phyloP scores from a whole-genome alignment of 208 protist species.

The Phytomonas sp. region DNA sequence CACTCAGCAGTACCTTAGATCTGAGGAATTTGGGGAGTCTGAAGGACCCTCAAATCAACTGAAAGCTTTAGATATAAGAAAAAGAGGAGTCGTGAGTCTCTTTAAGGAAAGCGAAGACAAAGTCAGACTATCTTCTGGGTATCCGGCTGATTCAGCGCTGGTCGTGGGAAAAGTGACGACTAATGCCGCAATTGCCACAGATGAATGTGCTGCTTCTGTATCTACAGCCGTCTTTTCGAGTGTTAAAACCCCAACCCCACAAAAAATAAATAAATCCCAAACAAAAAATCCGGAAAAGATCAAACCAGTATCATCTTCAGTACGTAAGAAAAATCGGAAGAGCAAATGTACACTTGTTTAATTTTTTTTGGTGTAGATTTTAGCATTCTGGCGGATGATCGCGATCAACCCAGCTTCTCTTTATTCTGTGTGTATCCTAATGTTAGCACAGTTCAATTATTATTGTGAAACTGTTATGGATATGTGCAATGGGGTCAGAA shows the following conservation, averaged over 20 bases:
- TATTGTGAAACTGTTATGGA: neutral
- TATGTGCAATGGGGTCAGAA: neutral
- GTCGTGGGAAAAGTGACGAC: neutral
- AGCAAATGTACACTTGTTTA: conserved; percentile 4
- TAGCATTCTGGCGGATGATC: neutral
- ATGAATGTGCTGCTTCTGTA: neutral
- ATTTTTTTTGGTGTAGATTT: conserved; percentile 8
- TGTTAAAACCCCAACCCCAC: neutral
- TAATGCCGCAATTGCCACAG: neutral
- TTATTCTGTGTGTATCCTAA: neutral
- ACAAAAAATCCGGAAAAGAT: neutral
- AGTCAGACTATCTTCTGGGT: neutral
- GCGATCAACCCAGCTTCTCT: neutral
- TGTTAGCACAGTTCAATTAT: neutral
- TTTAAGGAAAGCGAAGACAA: neutral
- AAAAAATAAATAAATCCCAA: conserved; percentile 7
- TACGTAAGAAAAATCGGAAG: neutral
- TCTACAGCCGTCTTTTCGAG: neutral
- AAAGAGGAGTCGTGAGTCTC: conserved; percentile 1
- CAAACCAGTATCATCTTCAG: neutral
- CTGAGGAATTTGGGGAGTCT: conserved; percentile 6
- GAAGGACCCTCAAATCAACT: neutral
- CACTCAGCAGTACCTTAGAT: conserved; percentile 47
- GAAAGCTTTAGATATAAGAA: conserved; percentile 8
- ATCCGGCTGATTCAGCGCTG: neutral